Evolutionary conservation across 805 yeast species (phyloP).

Genomic region (Sungouiozyma intestinalis): DNA sequence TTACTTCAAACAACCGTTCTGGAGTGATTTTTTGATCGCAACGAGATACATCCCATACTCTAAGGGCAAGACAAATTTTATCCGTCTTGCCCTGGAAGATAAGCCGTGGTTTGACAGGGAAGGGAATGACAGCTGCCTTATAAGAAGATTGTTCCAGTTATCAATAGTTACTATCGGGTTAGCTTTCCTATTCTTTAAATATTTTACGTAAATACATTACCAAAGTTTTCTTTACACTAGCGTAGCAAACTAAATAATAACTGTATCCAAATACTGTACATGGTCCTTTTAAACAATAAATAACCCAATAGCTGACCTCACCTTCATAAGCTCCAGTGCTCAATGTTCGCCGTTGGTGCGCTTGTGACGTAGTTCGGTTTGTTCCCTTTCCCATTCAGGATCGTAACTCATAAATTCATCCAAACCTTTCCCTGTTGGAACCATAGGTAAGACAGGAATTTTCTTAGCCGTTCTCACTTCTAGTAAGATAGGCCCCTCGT

Average conservation of each 20-base stretch:
- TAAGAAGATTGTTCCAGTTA: background rate
- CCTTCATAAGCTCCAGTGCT: no score
- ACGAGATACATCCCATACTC: conserved; percentile 59
- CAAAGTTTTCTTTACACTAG: no score
- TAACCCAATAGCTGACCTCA: no score
- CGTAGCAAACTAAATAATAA: no score
- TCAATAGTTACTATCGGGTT: background rate
- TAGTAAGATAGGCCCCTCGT: conserved; percentile 76
- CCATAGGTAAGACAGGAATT: conserved; percentile 97
- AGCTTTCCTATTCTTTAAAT: background rate
- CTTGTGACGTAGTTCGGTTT: conserved; percentile 52
- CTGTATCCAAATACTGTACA: no score
- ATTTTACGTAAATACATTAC: no score
- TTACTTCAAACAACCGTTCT: conserved; percentile 49
- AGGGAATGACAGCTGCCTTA: conserved; percentile 16
- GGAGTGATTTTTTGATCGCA: conserved; percentile 49
- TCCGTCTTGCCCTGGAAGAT: conserved; percentile 23
- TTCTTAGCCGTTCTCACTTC: conserved; percentile 84
- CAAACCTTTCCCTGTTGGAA: conserved; percentile 89
- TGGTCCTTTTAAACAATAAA: no score
- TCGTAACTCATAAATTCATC: conserved; percentile 89
- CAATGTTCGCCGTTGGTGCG: conserved; percentile 68
- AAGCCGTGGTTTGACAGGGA: conserved; percentile 30
- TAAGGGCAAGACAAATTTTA: conserved; percentile 23
- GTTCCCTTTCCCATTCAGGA: conserved; percentile 65